Percentiles rank a stretch among this genome's conserved stretches.
phyloP scores from a whole-genome alignment of 1,284 basidiomycete genomes.

The Cryptococcus maquisensis region DNA sequence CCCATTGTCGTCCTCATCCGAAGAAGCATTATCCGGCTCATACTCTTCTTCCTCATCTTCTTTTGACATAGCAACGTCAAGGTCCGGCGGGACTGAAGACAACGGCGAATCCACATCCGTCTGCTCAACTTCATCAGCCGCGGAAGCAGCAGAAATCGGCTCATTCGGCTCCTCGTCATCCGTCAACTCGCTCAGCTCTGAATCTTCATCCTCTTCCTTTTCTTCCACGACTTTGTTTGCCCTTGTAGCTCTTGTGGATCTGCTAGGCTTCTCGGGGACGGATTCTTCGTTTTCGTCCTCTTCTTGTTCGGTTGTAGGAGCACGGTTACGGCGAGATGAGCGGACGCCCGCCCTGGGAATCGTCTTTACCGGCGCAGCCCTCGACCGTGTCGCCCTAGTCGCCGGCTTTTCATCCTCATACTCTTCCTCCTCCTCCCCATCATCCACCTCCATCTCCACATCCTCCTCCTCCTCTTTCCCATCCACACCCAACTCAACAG shows the following conservation, averaged over 20 bases:
- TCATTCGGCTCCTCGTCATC: conserved; percentile 39
- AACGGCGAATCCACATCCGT: background rate
- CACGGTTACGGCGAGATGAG: too few species aligned
- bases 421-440: too few species aligned
- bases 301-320: background rate
- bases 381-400: too few species aligned
- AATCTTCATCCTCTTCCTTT: conserved; percentile 26
- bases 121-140: conserved; percentile 2
- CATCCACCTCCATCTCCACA: too few species aligned
- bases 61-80: background rate
- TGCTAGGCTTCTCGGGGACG: background rate
- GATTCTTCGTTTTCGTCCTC: background rate
- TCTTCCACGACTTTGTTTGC: background rate
- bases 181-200: conserved; percentile 45
- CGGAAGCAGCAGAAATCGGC: conserved; percentile 6
- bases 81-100: background rate
- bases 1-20: background rate
- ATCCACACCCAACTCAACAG: conserved; percentile 9
- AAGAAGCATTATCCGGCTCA: background rate
- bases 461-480: conserved; percentile 9
- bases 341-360: too few species aligned
- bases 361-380: too few species aligned
- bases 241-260: background rate
- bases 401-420: too few species aligned
- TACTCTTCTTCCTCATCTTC: background rate